Evolutionary conservation across 306 rosid species (phyloP), one percentile per base, ranked within the genome.

Genomic region (Pyrus betulifolia): DNA sequence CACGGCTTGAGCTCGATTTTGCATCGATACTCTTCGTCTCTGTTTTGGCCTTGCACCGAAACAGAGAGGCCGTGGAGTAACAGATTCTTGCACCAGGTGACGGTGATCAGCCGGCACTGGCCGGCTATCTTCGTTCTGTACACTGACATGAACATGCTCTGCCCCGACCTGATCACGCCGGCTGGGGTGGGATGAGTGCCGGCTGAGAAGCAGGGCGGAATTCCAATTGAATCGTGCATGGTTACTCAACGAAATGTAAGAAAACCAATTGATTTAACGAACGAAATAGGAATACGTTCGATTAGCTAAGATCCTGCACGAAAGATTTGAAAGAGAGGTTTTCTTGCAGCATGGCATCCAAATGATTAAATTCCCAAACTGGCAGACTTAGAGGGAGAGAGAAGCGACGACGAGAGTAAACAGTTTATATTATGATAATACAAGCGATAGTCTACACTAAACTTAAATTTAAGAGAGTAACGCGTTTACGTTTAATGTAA

Each of bases 1-100:
- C 98, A 94, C 31, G 98, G 96, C 30, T 94, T 94, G 42, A 94
- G 89, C 91, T 94, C 95, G 28, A 94, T 84, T 83, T 92, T 94
- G 85, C 97, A 91, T 18, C 82, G 82, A 21, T 85, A 82, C 54
- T 76, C 79, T 70, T 80, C 79, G 25, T 82, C 88, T 51, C 87
- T 89, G 45, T 84, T 87, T 15, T 82, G 82, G 30, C 84, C 90
- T 85, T 87, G 89, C 65, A 94, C 91, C 9, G 96, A 84, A 60
- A 94, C 89, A 25, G 90, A 91, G 6, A 94, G 86, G 28, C 97
- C 98, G 67, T 89, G 96, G 22, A 91, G 88, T 72, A 91, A 45
- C 75, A 92, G 23, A 49, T 90, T 92, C 80, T 94, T 94, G 90
- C 96, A 92, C 98, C 98, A 94, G 27, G 96, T 85, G 75, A 94